Evolutionary conservation across 257 asterid species (phyloP).

Genomic region (Fraxinus cuspidata): DNA sequence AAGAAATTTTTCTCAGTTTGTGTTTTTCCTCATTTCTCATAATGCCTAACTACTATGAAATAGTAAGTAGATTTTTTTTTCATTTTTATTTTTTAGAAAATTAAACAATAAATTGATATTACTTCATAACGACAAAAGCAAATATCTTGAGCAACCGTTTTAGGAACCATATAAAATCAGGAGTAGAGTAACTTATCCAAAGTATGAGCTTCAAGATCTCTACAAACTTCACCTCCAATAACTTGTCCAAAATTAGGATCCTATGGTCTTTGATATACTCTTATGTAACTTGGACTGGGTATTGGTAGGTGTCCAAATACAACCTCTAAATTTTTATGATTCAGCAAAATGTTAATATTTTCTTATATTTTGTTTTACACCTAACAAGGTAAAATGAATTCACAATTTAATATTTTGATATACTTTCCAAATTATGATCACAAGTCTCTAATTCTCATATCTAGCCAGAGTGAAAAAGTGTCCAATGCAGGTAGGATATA

Average conservation of each 20-base stretch:
- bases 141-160: background rate
- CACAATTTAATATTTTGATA: background rate
- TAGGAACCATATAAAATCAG: background rate
- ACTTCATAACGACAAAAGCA: background rate
- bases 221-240: background rate
- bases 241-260: background rate
- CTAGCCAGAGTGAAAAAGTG: background rate
- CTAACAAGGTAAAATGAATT: background rate
- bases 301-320: background rate
- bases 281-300: background rate
- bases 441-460: background rate
- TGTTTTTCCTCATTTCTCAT: background rate
- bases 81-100: background rate
- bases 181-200: background rate
- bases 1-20: background rate
- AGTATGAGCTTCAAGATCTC: background rate
- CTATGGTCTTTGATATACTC: background rate
- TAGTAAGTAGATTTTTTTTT: background rate
- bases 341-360: background rate
- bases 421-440: background rate
- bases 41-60: background rate
- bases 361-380: background rate
- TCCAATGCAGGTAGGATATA: background rate
- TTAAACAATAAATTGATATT: background rate
- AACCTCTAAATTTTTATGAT: background rate